Conservation (phyloP, 208 protist genomes). For the Leishmania turanica region DNA sequence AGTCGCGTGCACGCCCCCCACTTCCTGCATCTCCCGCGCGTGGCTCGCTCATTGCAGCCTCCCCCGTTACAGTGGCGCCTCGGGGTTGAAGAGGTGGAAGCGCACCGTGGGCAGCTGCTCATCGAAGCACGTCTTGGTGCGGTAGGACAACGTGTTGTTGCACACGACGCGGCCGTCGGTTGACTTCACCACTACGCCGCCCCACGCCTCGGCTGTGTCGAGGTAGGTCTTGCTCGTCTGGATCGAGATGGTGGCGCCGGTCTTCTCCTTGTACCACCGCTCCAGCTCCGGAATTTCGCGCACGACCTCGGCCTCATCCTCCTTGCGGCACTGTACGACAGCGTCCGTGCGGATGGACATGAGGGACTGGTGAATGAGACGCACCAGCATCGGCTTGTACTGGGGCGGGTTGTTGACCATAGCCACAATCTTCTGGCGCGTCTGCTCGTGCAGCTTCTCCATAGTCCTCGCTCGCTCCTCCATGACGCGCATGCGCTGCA, state of each 20-base stretch:
- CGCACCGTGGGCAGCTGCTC: constrained; percentile 91
- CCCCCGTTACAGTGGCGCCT: constrained; percentile 30
- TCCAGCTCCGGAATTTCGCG: constrained; percentile 55
- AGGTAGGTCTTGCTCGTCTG: constrained; percentile 63
- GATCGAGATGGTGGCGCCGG: constrained; percentile 47
- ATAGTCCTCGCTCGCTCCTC: constrained; percentile 80
- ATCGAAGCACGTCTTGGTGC: constrained; percentile 82
- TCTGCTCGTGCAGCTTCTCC: constrained; percentile 75
- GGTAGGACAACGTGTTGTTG: constrained; percentile 89
- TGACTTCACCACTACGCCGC: constrained; percentile 76
- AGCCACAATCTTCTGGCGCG: constrained; percentile 56
- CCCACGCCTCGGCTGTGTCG: constrained; percentile 67
- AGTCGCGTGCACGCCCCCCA: not conserved
- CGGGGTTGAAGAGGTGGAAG: constrained; percentile 85
- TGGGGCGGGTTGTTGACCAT: constrained; percentile 54
- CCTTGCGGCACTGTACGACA: constrained; percentile 68
- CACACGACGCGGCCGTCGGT: constrained; percentile 85
- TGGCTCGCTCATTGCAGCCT: constrained; percentile 2
- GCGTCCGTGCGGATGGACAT: constrained; percentile 75
- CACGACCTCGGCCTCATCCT: constrained; percentile 63
- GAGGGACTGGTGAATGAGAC: constrained; percentile 78
- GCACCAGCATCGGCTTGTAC: constrained; percentile 70
- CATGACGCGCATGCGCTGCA: constrained; percentile 83
- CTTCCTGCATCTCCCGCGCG: not conserved
- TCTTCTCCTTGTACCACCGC: constrained; percentile 73